Base-by-base conservation (phyloP, 352 stramenopile genomes). In the Blastocystis sp. region DNA sequence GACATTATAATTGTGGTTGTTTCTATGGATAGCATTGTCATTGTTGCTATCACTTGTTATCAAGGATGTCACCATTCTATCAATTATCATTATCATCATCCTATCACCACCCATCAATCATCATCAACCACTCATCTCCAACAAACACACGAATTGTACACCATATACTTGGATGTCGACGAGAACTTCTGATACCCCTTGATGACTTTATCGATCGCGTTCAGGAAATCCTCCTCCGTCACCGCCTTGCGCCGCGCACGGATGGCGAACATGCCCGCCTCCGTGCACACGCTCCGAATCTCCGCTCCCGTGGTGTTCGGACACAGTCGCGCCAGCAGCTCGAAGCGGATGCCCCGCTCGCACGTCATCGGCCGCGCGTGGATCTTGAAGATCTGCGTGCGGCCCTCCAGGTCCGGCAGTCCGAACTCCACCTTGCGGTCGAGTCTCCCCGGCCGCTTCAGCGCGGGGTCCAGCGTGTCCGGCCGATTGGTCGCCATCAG, bases 181-280 rank as follows among this genome's bases (percentile, higher is more conserved):
- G 92, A 97, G 91, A 99, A 99, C 92, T 99, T 99, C 88, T 98
- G 96, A 92, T 99, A 99, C 84, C 95, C 96, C 91, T 99, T 99
- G 88, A 99, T 98, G 79, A 99, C 96, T 91, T 99, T 99, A 90
- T 98, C 97, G 77, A 99, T 96, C 72, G 94, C 96, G 86, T 98
- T 95, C 79, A 99, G 91, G 90, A 99, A 98, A 89, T 99, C 96
- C 88, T 98, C 98, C 88, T 99, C 96, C 85, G 92, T 97, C 72
- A 99, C 95, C 53, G 89, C 95, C 91, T 99, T 99, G 89, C 96
- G 94, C 63, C 96, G 92, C 38, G 94, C 95, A 53, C 96, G 93
- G 89, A 99, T 99, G 11, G 96, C 94, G 90, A 96, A 99, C 93
- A 95, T 94, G 49, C 95, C 95, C n/a, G 95, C 96, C 88, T 99